Percentiles rank a stretch among this genome's conserved stretches.
Evolutionary conservation across 2,329 filamentous ascomycete species (phyloP).

Genomic region (Metarhizium brunneum): DNA sequence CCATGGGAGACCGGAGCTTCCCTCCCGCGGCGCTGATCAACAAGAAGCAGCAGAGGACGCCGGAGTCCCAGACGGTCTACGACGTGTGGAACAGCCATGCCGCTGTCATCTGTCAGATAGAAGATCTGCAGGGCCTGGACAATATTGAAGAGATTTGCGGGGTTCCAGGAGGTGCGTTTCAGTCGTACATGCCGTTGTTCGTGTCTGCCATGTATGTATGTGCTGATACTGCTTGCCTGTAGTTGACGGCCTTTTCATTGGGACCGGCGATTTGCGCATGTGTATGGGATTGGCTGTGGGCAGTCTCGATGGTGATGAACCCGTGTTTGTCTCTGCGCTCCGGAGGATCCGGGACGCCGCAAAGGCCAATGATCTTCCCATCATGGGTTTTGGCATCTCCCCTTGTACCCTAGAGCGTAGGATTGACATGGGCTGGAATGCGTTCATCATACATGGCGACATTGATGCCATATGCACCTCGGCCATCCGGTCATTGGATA

Average conservation of each 20-base stretch:
- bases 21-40: slow-evolving; percentile 1
- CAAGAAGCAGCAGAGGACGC: slow-evolving; percentile 1
- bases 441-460: slow-evolving; percentile 3
- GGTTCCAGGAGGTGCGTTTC: slow-evolving; percentile 1
- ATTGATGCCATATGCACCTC: slow-evolving; percentile 4
- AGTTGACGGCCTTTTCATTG: slow-evolving; percentile 4
- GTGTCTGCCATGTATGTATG: too few species aligned
- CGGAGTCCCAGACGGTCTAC: neutral
- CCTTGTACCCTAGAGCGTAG: neutral
- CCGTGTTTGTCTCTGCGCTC: slow-evolving; percentile 2
- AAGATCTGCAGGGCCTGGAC: slow-evolving; percentile 3
- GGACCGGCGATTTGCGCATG: slow-evolving; percentile 4
- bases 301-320: slow-evolving; percentile 3
- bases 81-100: slow-evolving; percentile 3
- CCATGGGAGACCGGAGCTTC: slow-evolving; percentile 3
- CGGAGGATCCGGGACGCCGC: slow-evolving; percentile 1
- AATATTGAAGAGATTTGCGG: slow-evolving; percentile 4
- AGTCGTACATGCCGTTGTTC: too few species aligned
- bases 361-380: neutral
- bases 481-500: neutral
- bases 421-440: slow-evolving; percentile 4
- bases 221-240: neutral
- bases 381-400: slow-evolving; percentile 5
- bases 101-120: slow-evolving; percentile 3
- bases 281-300: slow-evolving; percentile 1